phyloP scores from a whole-genome alignment of 345 rosid species.

The Eucalyptus regnans region DNA sequence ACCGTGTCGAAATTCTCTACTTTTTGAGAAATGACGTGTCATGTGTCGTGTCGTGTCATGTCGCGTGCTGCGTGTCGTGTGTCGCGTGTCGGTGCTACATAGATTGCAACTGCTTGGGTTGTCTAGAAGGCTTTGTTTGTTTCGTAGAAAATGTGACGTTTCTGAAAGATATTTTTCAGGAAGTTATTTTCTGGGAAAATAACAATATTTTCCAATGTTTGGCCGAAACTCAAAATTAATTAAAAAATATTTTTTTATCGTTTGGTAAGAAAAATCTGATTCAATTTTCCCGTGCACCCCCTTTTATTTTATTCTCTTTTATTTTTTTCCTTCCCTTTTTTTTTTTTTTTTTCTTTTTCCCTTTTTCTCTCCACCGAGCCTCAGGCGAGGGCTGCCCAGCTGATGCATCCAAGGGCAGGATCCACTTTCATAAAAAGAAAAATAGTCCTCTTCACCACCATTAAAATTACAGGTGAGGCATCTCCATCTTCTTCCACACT shows the following conservation, averaged over 20 bases:
- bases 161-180: accelerated
- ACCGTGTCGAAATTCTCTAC: no score
- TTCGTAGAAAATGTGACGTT: accelerated
- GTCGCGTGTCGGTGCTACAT: no score
- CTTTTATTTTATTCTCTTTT: no score
- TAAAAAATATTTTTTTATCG: no score
- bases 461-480: background rate
- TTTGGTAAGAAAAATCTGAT: no score
- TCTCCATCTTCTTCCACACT: background rate
- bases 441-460: background rate
- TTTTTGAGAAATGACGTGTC: no score
- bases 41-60: no score
- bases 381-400: background rate
- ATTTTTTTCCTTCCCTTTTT: no score
- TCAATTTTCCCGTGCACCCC: no score
- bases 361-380: background rate
- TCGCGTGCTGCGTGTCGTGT: no score
- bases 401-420: background rate
- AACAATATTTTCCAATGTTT: accelerated
- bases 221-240: no score
- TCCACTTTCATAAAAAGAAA: background rate
- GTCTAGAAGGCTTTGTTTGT: slow-evolving; percentile 34
- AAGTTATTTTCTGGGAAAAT: no score
- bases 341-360: accelerated
- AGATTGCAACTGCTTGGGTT: slow-evolving; percentile 83